These are phyloP conservation scores for Hippophae tibetana DNA, from an alignment of 306 rosid species.

Conservation along the genomic window DNA sequence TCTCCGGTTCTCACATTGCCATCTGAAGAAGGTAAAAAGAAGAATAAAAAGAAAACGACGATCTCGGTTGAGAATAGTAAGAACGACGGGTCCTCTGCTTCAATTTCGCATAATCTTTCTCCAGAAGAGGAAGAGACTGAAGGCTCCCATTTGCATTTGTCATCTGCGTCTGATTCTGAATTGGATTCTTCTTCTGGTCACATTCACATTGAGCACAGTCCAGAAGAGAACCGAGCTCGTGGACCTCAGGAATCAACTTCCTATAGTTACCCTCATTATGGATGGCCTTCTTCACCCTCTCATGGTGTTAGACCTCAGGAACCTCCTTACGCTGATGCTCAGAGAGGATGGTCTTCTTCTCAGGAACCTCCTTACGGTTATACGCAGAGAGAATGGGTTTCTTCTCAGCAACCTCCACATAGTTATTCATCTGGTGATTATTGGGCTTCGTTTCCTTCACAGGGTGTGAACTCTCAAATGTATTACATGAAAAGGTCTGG, in stretches of 20 bases:
- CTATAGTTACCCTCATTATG: slow-evolving; percentile 15
- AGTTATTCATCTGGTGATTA: slow-evolving; percentile 16
- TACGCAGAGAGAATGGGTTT: too few species aligned
- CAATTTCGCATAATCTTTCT: slow-evolving; percentile 33
- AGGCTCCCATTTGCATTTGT: slow-evolving; percentile 59
- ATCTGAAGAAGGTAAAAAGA: slow-evolving; percentile 50
- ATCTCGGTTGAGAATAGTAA: background rate
- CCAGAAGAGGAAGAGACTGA: slow-evolving; percentile 22
- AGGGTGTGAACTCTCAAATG: slow-evolving; percentile 5
- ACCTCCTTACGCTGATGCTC: too few species aligned
- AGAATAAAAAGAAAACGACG: slow-evolving; percentile 8
- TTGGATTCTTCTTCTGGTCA: slow-evolving; percentile 45
- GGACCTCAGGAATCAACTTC: slow-evolving; percentile 10
- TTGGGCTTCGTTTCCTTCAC: background rate
- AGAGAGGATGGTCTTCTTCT: too few species aligned
- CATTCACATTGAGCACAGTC: slow-evolving; percentile 43
- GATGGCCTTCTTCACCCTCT: background rate
- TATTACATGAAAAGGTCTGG: slow-evolving; percentile 62
- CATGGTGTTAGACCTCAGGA: background rate
- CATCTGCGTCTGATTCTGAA: slow-evolving; percentile 55
- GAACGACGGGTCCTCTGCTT: slow-evolving; percentile 40
- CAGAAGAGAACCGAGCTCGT: slow-evolving; percentile 18
- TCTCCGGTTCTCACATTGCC: slow-evolving; percentile 93
- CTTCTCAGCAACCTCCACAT: background rate
- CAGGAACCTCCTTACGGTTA: too few species aligned